Conservation (phyloP, 2,329 filamentous ascomycete species). For the Apiospora sp. region DNA sequence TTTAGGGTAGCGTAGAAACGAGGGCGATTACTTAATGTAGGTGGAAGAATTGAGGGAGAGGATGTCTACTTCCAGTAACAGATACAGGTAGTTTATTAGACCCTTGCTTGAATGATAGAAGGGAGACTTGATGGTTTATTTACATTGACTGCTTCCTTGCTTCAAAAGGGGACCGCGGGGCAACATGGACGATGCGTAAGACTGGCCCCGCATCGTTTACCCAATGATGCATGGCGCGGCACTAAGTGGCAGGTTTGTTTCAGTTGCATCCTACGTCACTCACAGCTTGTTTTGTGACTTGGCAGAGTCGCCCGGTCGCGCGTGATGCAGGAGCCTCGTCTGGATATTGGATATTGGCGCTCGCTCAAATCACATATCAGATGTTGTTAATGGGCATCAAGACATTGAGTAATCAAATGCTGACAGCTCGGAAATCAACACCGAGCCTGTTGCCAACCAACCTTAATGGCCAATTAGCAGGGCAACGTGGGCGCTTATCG, state of each 20-base stretch:
- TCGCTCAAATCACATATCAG: background rate
- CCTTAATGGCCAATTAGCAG: background rate
- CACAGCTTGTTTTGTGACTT: background rate
- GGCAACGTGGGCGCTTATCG: conserved; percentile 4
- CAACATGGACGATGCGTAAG: background rate
- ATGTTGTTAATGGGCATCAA: background rate
- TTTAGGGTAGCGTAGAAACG: conserved; percentile 4
- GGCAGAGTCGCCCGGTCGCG: background rate
- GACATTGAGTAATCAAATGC: background rate
- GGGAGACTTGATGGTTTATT: conserved; percentile 6
- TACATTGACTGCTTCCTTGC: background rate
- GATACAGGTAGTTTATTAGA: background rate
- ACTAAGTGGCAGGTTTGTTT: conserved; percentile 3
- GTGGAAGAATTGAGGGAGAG: background rate
- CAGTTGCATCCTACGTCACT: conserved; percentile 8
- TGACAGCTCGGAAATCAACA: background rate
- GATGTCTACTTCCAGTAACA: conserved; percentile 5
- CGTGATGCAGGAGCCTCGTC: background rate
- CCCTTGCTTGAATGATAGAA: background rate
- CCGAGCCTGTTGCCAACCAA: background rate
- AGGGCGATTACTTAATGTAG: background rate
- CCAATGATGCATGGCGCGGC: background rate
- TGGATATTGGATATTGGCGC: background rate
- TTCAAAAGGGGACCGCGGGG: background rate
- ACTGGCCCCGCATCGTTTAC: conserved; percentile 14